Conservation (phyloP, 306 rosid species). For the Lotus japonicus region DNA sequence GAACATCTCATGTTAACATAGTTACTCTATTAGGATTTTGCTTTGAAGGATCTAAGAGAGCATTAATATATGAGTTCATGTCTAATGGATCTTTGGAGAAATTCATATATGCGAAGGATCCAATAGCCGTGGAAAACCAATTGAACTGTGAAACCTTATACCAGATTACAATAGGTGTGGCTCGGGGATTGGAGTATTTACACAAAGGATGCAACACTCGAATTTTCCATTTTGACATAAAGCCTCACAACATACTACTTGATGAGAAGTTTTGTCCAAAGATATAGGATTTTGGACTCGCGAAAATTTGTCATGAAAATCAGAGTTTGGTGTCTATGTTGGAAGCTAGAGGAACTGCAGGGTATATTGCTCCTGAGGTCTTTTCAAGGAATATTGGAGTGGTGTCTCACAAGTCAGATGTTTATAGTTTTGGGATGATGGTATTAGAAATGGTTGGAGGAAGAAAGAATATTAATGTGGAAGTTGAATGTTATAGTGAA, state of each 20-base stretch:
- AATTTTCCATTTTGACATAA: slow-evolving; percentile 30
- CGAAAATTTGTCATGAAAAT: slow-evolving; percentile 14
- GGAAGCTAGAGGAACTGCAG: slow-evolving; percentile 26
- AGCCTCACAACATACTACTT: slow-evolving; percentile 16
- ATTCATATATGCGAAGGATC: not conserved
- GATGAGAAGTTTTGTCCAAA: no score
- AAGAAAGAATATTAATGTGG: not conserved
- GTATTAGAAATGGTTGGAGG: slow-evolving; percentile 23
- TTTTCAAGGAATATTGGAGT: not conserved
- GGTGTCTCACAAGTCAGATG: slow-evolving; percentile 11
- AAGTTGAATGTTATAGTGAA: slow-evolving; percentile 4
- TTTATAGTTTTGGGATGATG: slow-evolving; percentile 34
- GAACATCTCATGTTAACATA: slow-evolving; percentile 23
- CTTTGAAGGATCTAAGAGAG: not conserved
- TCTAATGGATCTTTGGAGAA: not conserved
- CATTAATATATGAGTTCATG: not conserved
- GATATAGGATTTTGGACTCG: not conserved
- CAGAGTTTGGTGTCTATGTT: slow-evolving; percentile 16
- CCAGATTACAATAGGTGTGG: slow-evolving; percentile 22
- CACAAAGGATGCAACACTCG: slow-evolving; percentile 26
- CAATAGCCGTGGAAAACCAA: not conserved
- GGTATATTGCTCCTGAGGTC: slow-evolving; percentile 14
- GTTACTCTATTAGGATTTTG: not conserved
- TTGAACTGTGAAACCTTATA: slow-evolving; percentile 18
- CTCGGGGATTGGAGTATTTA: slow-evolving; percentile 31